Evolutionary conservation across 257 asterid genomes (phyloP), one percentile per base, ranked within the genome.

Genomic region (Gentiana straminea): DNA sequence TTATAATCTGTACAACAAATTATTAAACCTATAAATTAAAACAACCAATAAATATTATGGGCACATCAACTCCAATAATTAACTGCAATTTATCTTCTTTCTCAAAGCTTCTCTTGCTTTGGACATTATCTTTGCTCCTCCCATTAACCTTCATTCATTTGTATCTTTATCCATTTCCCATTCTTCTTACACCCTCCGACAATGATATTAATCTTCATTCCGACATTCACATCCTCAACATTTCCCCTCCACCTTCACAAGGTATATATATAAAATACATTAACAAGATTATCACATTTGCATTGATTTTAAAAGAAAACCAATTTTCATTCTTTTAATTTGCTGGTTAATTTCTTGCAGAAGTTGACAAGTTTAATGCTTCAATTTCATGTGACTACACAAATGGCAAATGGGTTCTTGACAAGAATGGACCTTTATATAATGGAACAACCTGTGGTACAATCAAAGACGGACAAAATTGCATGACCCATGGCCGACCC

Each of bases 391-490:
- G 97, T 68, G 86, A 89, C 64, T 80, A 86, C 67, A 67, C 68
- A 61, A 36, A 80, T 24, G 97, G 94, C 2, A 68, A 64, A 36
- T 84, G 95, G 95, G 78, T 77, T 11, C 71, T 64, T 2, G 60
- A 58, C 53, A 49, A 77, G 1, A 2, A 33, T 39, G 77, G 72
- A 8, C 95, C 90, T 0, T 62, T 81, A 35, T 89, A 89, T 78
- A 71, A 82, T 62, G 96, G 81, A 34, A 73, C 84, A 34, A 81
- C 73, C 8, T 86, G 97, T 61, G 74, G 47, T 15, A 80, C 93
- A 11, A 77, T 89, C 54, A 84, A 81, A 55, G 68, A 54, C 1
- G 93, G 95, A 6, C 92, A 82, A 61, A 84, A 89, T 61, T 89
- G 97, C 78, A 61, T 73, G 73, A 47, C 43, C 10, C 69, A 58